Percentiles rank a stretch among this genome's conserved stretches.
Conservation (phyloP, 2,329 filamentous ascomycete genomes). For the Arachnomyces sp. region DNA sequence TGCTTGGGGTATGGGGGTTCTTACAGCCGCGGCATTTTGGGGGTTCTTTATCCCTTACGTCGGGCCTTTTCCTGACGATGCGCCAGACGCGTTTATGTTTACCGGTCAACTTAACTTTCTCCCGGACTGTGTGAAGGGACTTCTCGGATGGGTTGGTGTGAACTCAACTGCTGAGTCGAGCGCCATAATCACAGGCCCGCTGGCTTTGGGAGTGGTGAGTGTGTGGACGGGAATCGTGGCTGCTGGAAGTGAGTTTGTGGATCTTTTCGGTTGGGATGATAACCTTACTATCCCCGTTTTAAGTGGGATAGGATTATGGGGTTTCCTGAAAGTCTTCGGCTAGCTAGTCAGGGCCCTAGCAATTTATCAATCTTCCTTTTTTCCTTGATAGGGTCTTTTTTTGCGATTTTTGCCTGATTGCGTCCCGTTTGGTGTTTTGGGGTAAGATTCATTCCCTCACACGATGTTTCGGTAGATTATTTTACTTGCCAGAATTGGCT, state of each 20-base stretch:
- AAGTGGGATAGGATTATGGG: constrained; percentile 81
- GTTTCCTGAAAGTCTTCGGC: constrained; percentile 81
- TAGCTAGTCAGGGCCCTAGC: constrained; percentile 12
- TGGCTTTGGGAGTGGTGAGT: constrained; percentile 74
- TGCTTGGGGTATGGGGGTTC: constrained; percentile 73
- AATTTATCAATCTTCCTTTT: background rate
- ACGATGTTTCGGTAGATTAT: no score
- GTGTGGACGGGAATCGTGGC: constrained; percentile 83
- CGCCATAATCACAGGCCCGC: constrained; percentile 58
- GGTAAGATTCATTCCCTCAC: no score
- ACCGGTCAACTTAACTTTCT: constrained; percentile 62
- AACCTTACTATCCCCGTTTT: constrained; percentile 94
- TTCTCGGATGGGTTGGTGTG: constrained; percentile 48
- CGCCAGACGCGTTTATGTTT: constrained; percentile 70
- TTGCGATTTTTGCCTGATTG: background rate
- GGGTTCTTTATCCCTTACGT: constrained; percentile 68
- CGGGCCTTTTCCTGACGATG: constrained; percentile 62
- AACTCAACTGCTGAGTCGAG: constrained; percentile 33
- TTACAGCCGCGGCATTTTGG: constrained; percentile 80
- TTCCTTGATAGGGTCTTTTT: constrained; percentile 1
- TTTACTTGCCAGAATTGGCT: no score
- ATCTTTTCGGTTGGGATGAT: constrained; percentile 92
- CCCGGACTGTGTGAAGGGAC: constrained; percentile 51
- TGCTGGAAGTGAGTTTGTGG: constrained; percentile 80
- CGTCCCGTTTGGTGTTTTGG: no score